Percentiles rank a stretch among this genome's conserved stretches.
Conservation (phyloP, 2,329 filamentous ascomycete genomes). For the Colletotrichum musicola region DNA sequence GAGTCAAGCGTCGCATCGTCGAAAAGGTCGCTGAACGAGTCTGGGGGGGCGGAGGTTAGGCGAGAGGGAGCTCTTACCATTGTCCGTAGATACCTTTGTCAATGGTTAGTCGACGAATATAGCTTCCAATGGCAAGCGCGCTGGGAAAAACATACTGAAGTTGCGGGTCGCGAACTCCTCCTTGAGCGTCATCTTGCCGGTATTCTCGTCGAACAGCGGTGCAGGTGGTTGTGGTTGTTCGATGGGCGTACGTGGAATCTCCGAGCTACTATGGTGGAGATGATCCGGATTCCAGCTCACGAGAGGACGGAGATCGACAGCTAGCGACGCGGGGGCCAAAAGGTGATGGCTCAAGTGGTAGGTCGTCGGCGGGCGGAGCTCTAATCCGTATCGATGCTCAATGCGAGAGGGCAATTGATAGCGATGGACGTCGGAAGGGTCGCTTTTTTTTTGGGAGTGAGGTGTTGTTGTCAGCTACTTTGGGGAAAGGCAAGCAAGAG, state of each 20-base stretch:
- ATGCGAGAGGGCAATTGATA: neutral
- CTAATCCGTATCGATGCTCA: neutral
- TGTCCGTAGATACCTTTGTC: slow-evolving; percentile 77
- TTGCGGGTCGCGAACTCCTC: slow-evolving; percentile 80
- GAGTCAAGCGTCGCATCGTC: neutral
- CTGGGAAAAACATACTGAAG: slow-evolving; percentile 70
- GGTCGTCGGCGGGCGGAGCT: neutral
- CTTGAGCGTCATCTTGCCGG: slow-evolving; percentile 74
- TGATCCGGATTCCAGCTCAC: slow-evolving; percentile 39
- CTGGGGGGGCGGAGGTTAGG: neutral
- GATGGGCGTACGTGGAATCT: slow-evolving; percentile 39
- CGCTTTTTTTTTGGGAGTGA: slow-evolving; percentile 8
- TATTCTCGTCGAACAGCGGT: slow-evolving; percentile 34
- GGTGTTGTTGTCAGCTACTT: slow-evolving; percentile 36
- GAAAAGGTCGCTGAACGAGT: slow-evolving; percentile 2
- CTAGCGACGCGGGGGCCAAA: slow-evolving; percentile 8
- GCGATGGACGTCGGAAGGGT: neutral
- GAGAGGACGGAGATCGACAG: slow-evolving; percentile 17
- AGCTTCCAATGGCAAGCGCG: slow-evolving; percentile 34
- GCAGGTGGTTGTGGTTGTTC: slow-evolving; percentile 16
- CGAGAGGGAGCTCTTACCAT: slow-evolving; percentile 68
- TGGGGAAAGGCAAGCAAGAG: slow-evolving; percentile 26
- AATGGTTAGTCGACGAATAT: slow-evolving; percentile 48
- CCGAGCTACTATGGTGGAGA: slow-evolving; percentile 35
- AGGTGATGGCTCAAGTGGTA: neutral